phyloP scores from a whole-genome alignment of 441 rosid genomes.

The Erysimum pusillum region DNA sequence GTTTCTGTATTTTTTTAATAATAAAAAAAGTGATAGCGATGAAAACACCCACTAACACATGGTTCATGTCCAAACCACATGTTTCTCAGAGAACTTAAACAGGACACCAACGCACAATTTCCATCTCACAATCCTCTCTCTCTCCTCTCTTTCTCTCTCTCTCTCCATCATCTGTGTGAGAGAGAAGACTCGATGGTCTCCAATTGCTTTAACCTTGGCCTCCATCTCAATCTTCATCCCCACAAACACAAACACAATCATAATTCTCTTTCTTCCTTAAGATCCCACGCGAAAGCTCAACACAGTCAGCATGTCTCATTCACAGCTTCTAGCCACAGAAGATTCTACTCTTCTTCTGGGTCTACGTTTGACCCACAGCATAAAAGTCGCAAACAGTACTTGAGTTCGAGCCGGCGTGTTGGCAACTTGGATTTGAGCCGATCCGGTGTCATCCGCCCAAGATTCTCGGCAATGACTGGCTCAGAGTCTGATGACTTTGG shows the following conservation, averaged over 20 bases:
- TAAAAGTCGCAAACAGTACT: slow-evolving; percentile 14
- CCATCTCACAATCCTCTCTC: slow-evolving; percentile 36
- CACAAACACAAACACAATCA: slow-evolving; percentile 45
- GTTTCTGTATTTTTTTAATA: not conserved
- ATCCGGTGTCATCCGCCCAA: slow-evolving; percentile 48
- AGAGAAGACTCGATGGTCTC: slow-evolving; percentile 59
- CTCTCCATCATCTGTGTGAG: slow-evolving; percentile 23
- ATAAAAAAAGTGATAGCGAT: slow-evolving; percentile 35
- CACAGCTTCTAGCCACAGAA: slow-evolving; percentile 8
- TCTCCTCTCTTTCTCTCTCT: slow-evolving; percentile 4
- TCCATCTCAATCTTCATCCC: slow-evolving; percentile 53
- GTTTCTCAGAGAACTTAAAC: slow-evolving; percentile 26
- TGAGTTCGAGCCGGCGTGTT: slow-evolving; percentile 1
- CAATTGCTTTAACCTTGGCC: slow-evolving; percentile 57
- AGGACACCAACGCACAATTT: slow-evolving; percentile 29
- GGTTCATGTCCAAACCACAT: slow-evolving; percentile 45
- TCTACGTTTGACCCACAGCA: slow-evolving; percentile 31
- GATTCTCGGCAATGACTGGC: slow-evolving; percentile 39
- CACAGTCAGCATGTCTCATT: slow-evolving; percentile 41
- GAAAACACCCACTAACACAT: slow-evolving; percentile 28
- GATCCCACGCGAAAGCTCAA: slow-evolving; percentile 40
- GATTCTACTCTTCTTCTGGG: slow-evolving; percentile 26
- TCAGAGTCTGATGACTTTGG: slow-evolving; percentile 38
- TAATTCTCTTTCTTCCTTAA: slow-evolving; percentile 35
- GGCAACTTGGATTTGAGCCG: slow-evolving; percentile 12